phyloP scores from a whole-genome alignment of 495 filamentous ascomycete genomes.

The Hypoxylon perforatum region DNA sequence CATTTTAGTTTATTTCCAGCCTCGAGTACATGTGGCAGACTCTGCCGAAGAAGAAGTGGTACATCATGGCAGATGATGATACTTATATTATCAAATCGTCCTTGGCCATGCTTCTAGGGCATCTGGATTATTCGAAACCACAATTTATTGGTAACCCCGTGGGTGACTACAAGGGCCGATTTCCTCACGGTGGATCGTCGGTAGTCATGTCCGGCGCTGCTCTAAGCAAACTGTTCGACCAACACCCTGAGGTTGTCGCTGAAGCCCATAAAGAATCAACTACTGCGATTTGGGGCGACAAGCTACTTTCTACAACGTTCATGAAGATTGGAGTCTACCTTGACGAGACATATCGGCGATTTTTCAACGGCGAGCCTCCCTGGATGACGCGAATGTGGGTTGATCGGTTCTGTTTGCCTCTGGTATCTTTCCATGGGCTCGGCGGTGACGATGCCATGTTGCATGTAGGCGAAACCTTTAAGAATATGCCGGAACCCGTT shows the following conservation, averaged over 20 bases:
- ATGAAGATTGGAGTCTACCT: conserved; percentile 55
- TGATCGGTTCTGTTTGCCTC: conserved; percentile 55
- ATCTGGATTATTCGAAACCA: conserved; percentile 52
- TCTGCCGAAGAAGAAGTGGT: conserved; percentile 61
- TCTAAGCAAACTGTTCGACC: conserved; percentile 48
- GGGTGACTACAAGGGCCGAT: conserved; percentile 58
- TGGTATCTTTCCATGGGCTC: conserved; percentile 56
- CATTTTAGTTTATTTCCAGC: conserved; percentile 53
- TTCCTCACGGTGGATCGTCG: conserved; percentile 61
- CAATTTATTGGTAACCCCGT: conserved; percentile 63
- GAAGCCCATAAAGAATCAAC: conserved; percentile 51
- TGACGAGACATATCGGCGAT: conserved; percentile 54
- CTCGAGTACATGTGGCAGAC: conserved; percentile 55
- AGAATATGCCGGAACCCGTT: conserved; percentile 46
- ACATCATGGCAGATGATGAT: conserved; percentile 60
- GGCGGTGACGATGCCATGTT: conserved; percentile 47
- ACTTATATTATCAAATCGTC: conserved; percentile 58
- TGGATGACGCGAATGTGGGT: conserved; percentile 51
- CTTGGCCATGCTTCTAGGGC: conserved; percentile 49
- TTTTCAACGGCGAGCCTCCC: conserved; percentile 61
- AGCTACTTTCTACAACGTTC: conserved; percentile 53
- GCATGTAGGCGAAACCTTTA: conserved; percentile 49
- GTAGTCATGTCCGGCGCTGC: conserved; percentile 57
- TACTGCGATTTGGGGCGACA: conserved; percentile 55
- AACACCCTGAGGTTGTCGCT: conserved; percentile 45